A percentile compares a stretch with the other conserved stretches of the same genome.
Conservation (phyloP, 129 eudicot genomes). For the Deinandra increscens region DNA sequence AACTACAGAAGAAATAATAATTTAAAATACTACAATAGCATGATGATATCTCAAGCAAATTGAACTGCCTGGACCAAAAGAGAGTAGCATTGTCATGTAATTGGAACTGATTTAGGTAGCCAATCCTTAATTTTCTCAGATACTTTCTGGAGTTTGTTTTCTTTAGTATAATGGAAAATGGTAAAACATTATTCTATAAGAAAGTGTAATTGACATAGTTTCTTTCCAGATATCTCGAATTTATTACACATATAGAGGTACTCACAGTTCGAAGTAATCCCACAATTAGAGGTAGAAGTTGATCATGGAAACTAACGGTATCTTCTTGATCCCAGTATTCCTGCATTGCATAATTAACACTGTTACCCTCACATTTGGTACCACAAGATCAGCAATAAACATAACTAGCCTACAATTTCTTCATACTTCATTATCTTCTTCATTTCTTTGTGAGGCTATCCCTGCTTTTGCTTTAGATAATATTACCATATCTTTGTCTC, state of each 20-base stretch:
- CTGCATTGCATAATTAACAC: conserved; percentile 45
- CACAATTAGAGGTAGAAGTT: conserved; percentile 77
- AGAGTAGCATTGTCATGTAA: background rate
- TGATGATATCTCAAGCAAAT: background rate
- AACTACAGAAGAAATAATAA: background rate
- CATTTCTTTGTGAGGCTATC: conserved; percentile 42
- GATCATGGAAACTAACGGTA: conserved; percentile 63
- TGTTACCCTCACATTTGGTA: conserved; percentile 23
- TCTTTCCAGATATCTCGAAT: conserved; percentile 1
- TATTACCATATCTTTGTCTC: conserved; percentile 50
- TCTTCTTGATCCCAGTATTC: conserved; percentile 64
- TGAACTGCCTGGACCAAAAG: background rate
- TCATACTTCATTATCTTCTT: conserved; percentile 68
- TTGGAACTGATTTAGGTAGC: background rate
- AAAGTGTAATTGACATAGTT: conserved; percentile 8
- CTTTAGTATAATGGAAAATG: background rate
- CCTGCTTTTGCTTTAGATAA: conserved; percentile 45
- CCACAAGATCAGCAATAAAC: background rate
- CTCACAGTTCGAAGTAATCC: conserved; percentile 98
- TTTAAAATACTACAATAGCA: background rate
- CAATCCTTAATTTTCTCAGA: conserved; percentile 8
- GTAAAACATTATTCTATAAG: conserved; percentile 4
- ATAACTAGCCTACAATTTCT: conserved; percentile 12
- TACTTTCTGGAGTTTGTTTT: conserved; percentile 6
- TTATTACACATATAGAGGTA: conserved; percentile 7